Percentiles rank a stretch among this genome's conserved stretches.
These are phyloP conservation scores for Saccharomyces hybrid DNA, from an alignment of 1,139 yeast genomes.

Conservation along the genomic window DNA sequence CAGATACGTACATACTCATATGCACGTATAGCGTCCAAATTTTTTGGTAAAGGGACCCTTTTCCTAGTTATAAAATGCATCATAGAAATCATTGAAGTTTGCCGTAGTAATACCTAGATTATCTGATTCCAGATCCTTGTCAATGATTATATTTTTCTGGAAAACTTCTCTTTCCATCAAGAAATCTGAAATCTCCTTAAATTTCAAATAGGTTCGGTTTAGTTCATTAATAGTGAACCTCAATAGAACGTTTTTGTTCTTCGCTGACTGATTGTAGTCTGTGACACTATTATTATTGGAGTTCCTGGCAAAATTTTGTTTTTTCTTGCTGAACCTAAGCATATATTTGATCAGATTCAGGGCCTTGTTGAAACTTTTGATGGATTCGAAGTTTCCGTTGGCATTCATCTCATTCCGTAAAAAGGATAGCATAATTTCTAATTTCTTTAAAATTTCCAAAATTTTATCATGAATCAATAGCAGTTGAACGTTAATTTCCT, in stretches of 20 bases:
- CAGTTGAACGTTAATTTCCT: not conserved
- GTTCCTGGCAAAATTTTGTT: not conserved
- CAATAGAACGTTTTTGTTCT: not conserved
- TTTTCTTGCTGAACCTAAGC: not conserved
- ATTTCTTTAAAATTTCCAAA: not conserved
- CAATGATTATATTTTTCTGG: not conserved
- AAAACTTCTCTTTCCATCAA: not conserved
- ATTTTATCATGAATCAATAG: not conserved
- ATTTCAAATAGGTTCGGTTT: not conserved
- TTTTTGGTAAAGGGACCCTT: not conserved
- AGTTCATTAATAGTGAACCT: not conserved
- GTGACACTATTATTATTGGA: not conserved
- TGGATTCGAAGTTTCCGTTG: not conserved
- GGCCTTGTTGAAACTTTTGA: not conserved
- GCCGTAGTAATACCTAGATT: not conserved
- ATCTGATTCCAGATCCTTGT: not conserved
- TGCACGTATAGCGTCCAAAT: constrained; percentile 3
- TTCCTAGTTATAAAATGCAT: not conserved
- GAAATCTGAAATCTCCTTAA: not conserved
- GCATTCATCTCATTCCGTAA: not conserved
- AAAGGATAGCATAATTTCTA: not conserved
- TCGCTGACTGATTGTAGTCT: not conserved
- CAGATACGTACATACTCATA: constrained; percentile 1
- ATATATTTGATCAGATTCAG: not conserved
- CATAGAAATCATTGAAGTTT: not conserved